Conservation (phyloP, 2,329 filamentous ascomycete species). For the Whalleya microplaca region DNA sequence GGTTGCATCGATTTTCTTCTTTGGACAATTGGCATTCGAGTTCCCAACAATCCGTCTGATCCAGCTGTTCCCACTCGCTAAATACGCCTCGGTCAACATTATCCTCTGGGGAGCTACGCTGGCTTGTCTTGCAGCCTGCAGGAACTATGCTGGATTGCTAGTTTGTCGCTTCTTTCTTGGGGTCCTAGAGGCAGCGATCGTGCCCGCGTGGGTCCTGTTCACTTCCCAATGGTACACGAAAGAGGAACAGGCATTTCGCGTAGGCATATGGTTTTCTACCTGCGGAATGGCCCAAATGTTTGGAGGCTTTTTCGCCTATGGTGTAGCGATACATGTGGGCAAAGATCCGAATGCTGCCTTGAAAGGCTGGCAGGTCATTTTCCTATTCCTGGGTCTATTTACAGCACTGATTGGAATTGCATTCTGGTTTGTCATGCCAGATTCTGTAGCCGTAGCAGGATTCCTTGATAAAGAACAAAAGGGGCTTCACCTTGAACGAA, state of each 20-base stretch:
- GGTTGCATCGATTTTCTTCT: conserved; percentile 42
- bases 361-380: conserved; percentile 43
- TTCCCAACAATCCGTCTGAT: conserved; percentile 44
- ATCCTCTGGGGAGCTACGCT: conserved; percentile 39
- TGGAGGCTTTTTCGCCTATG: conserved; percentile 42
- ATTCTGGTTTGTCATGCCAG: conserved; percentile 42
- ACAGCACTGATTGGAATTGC: conserved; percentile 36
- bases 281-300: conserved; percentile 41
- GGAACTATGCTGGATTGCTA: conserved; percentile 27
- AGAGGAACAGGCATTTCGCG: conserved; percentile 30
- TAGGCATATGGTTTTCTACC: conserved; percentile 32
- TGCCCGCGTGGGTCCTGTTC: conserved; percentile 38
- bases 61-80: conserved; percentile 43
- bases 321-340: conserved; percentile 33
- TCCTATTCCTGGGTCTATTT: conserved; percentile 40
- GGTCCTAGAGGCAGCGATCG: conserved; percentile 31
- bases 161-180: conserved; percentile 34
- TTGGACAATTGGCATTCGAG: conserved; percentile 42
- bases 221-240: conserved; percentile 36
- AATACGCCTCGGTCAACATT: conserved; percentile 42
- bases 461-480: conserved; percentile 40
- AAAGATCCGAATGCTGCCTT: conserved; percentile 35
- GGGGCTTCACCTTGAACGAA: conserved; percentile 36
- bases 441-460: conserved; percentile 37
- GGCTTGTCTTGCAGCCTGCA: conserved; percentile 24